Evolutionary conservation across 1,139 yeast species (phyloP).

Genomic region (Kodamaea suecica): DNA sequence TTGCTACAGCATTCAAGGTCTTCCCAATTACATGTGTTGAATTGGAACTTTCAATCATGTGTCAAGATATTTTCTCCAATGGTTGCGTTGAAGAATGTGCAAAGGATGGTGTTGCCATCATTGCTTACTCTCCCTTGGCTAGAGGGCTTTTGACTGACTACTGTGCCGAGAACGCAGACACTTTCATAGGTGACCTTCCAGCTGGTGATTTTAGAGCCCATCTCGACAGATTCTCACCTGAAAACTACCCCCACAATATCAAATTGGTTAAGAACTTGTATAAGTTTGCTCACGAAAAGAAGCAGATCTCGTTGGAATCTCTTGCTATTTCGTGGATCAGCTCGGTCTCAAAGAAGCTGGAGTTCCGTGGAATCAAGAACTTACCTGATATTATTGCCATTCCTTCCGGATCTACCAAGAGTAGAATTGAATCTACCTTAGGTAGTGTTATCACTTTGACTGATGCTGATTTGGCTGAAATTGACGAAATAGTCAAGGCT

Average conservation of each 20-base stretch:
- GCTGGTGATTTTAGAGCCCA: slow-evolving; percentile 41
- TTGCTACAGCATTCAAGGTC: slow-evolving; percentile 48
- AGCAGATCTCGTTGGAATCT: slow-evolving; percentile 55
- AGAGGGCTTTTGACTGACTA: slow-evolving; percentile 69
- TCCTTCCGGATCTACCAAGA: slow-evolving; percentile 66
- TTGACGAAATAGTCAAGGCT: slow-evolving; percentile 40
- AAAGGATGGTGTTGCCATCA: slow-evolving; percentile 48
- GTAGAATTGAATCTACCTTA: slow-evolving; percentile 59
- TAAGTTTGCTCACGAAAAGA: slow-evolving; percentile 48
- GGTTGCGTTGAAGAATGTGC: slow-evolving; percentile 58
- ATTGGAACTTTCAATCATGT: slow-evolving; percentile 65
- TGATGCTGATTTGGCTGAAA: slow-evolving; percentile 49
- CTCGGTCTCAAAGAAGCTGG: slow-evolving; percentile 27
- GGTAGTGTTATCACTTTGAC: slow-evolving; percentile 41
- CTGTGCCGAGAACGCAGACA: slow-evolving; percentile 35
- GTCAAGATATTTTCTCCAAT: slow-evolving; percentile 52
- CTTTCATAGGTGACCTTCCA: slow-evolving; percentile 43
- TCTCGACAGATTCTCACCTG: slow-evolving; percentile 59
- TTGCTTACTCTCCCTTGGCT: slow-evolving; percentile 78
- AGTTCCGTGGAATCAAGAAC: slow-evolving; percentile 31
- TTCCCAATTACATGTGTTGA: slow-evolving; percentile 64
- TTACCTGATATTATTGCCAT: slow-evolving; percentile 68
- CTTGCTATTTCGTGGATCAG: slow-evolving; percentile 73
- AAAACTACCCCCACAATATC: slow-evolving; percentile 52
- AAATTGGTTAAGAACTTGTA: slow-evolving; percentile 38